phyloP scores from a whole-genome alignment of 1,284 basidiomycete genomes.

The Malassezia nana region DNA sequence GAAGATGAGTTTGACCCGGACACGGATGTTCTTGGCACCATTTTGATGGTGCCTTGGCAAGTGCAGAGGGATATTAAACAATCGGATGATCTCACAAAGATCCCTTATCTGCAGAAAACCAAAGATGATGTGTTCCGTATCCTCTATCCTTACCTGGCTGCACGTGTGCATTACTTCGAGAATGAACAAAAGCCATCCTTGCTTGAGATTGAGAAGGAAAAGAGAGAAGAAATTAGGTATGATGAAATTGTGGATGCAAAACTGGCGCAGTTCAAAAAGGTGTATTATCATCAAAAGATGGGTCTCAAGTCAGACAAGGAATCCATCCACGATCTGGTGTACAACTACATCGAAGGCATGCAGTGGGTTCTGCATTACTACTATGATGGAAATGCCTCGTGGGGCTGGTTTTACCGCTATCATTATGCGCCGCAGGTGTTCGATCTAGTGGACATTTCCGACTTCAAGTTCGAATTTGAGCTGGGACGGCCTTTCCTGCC shows the following conservation, averaged over 20 bases:
- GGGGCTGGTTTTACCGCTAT: slow-evolving; percentile 98
- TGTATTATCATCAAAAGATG: slow-evolving; percentile 62
- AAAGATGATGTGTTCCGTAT: slow-evolving; percentile 68
- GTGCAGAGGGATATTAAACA: slow-evolving; percentile 1
- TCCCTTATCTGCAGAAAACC: slow-evolving; percentile 44
- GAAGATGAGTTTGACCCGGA: slow-evolving; percentile 40
- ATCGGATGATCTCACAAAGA: slow-evolving; percentile 16
- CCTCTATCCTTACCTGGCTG: slow-evolving; percentile 74
- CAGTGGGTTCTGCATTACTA: slow-evolving; percentile 99
- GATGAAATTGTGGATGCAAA: slow-evolving; percentile 57
- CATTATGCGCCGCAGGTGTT: slow-evolving; percentile 67
- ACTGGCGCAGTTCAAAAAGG: slow-evolving; percentile 83
- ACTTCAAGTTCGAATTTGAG: slow-evolving; percentile 74
- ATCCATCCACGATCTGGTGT: slow-evolving; percentile 46
- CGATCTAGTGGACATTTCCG: slow-evolving; percentile 69
- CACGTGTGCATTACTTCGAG: slow-evolving; percentile 52
- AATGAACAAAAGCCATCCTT: slow-evolving; percentile 17
- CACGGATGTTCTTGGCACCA: slow-evolving; percentile 29
- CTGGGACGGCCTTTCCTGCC: slow-evolving; percentile 83
- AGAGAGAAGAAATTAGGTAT: not conserved
- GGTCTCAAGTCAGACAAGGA: slow-evolving; percentile 53
- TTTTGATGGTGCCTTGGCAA: slow-evolving; percentile 24
- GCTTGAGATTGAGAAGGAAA: not conserved
- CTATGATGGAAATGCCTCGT: slow-evolving; percentile 88
- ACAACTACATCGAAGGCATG: slow-evolving; percentile 78